Evolutionary conservation across 805 yeast genomes (phyloP), one percentile per base, ranked within the genome.

Genomic region (Barnettozyma siamensis): DNA sequence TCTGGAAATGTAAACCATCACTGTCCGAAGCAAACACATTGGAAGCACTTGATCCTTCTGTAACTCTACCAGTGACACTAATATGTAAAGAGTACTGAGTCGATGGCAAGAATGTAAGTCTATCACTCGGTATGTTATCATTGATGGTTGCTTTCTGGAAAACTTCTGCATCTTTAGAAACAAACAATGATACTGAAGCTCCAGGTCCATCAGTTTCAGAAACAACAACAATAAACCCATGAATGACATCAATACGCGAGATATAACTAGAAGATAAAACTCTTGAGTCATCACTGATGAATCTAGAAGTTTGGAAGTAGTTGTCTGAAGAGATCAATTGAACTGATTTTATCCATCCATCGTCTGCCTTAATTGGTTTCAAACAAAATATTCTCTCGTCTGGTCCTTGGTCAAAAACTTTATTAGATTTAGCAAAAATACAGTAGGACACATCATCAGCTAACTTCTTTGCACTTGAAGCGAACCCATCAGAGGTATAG

Each of bases 1-100:
- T 68, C 5, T 52, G 57, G 59, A 75, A 80, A 35, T 65, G 66
- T 33, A 73, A 50, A 3, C 93, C 91, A 7, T 75, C 62, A 32
- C 45, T 41, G 7, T 85, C 78, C 45, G 83, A 57, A 8, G 61
- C 45, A 15, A 53, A 16, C 7, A 55, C 42, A 27, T 41, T 53
- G 3, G 59, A 49, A 35, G 49, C 52, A 9, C 48, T 18, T 1
- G 50, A 39, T 8, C 65, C 65, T 5, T 41, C 40, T 18, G 27
- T 19, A 9, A 27, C 15, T 4, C n/a, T 31, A 15, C 57, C 52
- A 38, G 46, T 42, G 13, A 64, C 60, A 21, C 66, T 64, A 12
- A 75, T 54, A 44, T 69, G 68, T 3, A 75, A 46, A 2, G 76
- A 65, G 30, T 59, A 38, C n/a, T 58, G 49, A 2, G 69, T 63